phyloP scores from a whole-genome alignment of 2,329 filamentous ascomycete genomes.

The Zelopaecilomyces penicillatus region DNA sequence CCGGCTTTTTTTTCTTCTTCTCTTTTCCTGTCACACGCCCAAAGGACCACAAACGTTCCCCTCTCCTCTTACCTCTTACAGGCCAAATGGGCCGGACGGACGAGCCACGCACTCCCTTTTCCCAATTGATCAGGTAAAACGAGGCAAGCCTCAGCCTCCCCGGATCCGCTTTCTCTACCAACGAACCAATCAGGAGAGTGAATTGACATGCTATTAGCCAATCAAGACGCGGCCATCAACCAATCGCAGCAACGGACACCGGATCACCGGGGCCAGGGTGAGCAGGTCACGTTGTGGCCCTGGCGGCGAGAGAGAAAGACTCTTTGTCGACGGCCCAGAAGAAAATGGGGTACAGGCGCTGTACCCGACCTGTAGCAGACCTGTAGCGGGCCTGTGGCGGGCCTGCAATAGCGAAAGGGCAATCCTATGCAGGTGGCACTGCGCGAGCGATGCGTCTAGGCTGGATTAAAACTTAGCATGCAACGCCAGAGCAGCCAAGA shows the following conservation, averaged over 20 bases:
- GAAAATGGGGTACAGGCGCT: not conserved
- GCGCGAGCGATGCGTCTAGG: no score
- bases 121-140: not conserved
- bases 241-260: slow-evolving; percentile 4
- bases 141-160: not conserved
- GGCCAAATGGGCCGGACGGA: no score
- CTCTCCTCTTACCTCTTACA: slow-evolving; percentile 1
- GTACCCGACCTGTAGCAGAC: not conserved
- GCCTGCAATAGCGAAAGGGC: no score
- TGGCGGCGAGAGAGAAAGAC: slow-evolving; percentile 5
- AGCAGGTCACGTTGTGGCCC: slow-evolving; percentile 13
- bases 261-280: not conserved
- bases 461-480: no score
- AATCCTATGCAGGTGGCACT: no score
- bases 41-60: not conserved
- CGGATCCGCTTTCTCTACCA: not conserved
- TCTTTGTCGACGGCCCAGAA: not conserved
- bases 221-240: slow-evolving; percentile 4
- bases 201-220: slow-evolving; percentile 7
- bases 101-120: no score
- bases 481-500: no score
- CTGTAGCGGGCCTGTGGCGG: no score
- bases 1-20: not conserved
- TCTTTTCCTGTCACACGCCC: not conserved
- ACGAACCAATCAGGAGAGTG: slow-evolving; percentile 3